Evolutionary conservation across 805 yeast species (phyloP), one percentile per base, ranked within the genome.

Genomic region (Suhomyces emberorum): DNA sequence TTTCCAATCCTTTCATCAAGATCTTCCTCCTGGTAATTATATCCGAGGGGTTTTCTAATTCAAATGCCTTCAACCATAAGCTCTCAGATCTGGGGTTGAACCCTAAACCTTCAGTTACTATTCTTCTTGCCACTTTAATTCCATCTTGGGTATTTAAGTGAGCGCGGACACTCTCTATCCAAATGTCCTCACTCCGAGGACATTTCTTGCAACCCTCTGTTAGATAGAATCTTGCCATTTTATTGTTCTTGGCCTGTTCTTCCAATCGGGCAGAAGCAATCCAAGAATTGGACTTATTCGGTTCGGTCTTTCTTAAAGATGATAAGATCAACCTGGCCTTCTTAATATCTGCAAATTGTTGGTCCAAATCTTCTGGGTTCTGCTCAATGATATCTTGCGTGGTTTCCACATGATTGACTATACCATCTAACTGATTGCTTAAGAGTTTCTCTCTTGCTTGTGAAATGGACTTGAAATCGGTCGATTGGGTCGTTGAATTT

Each of bases 211-310:
- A 84, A 2, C 95, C 98, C 52, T 85, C 78, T n/a, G 67, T 68
- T 5, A 88, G 81, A 11, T 84, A 42, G 15, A 59, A 60, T 35
- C 74, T 72, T 0, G 98, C 96, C 10, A 58, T 58, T 4, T 61
- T 61, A 36, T 67, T 65, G 34, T 77, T 79, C 29, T 70, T 70
- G 1, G 81, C 82, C 30, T 71, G 73, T 45, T 77, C 83, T 52
- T 91, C 98, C 7, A 88, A 54, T 31, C 87, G 61, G 0, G 96
- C 95, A 32, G 88, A 76, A 0, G 95, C 87, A 15, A 91, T 83
- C 95, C 96, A 91, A 4, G 83, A 85, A 32, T 76, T 75, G 0
- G 95, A 75, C 39, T 79, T 81, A 28, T 63, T 59, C 0, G 97
- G 96, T 48, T 86, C 83, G 0, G 87, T 63, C 44, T 74, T 76